Base-by-base conservation (phyloP, 2,329 filamentous ascomycete genomes). In the Fusarium kyushuense region DNA sequence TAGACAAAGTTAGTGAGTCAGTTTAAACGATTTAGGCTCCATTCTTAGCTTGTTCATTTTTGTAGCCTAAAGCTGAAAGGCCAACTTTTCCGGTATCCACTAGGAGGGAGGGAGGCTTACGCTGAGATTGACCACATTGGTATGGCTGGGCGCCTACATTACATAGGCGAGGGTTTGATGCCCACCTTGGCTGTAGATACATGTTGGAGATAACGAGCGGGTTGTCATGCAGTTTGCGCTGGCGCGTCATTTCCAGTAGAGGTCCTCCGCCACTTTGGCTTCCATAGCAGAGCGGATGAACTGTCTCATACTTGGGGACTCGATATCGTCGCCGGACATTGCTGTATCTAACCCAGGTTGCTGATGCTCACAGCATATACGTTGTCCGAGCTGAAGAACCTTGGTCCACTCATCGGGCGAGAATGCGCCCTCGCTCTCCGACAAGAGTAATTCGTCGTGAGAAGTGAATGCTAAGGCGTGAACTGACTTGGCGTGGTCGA, bases 401-500 rank as follows among this genome's bases (percentile, higher is more conserved):
- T 84, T 81, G 57, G 93, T 87, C 93, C 94, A 97, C 67, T 91
- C 89, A 16, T 88, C 84, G 69, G 92, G 83, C 46, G 88, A 87
- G 76, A 97, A 98, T 5, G 81, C 80, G 1, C 95, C 95, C 73
- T 95, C 89, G 74, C 93, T 97, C 79, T 97, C 92, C 33, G 87
- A 89, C 41, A 97, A 79, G 23, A 97, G 80, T 52, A 97, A 81
- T 61, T 92, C 89, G 11, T 90, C 87, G 52, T 88, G 83, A 2
- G 90, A 89, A n/a, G 90, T 90, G 76, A 96, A 97, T 8, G 89
- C 91, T 59, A 97, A 84, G n/a, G 92, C 92, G 76, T 97, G 95
- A 23, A 92, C 80, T 7, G 93, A 96, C 56, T 82, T 84, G 13
- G 91, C 90, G 45, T 81, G 80, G 67, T 88, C 83, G 45, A 90